These are phyloP conservation scores for Reticulascus tulasneorum DNA, from an alignment of 2,329 filamentous ascomycete species.

Conservation along the genomic window DNA sequence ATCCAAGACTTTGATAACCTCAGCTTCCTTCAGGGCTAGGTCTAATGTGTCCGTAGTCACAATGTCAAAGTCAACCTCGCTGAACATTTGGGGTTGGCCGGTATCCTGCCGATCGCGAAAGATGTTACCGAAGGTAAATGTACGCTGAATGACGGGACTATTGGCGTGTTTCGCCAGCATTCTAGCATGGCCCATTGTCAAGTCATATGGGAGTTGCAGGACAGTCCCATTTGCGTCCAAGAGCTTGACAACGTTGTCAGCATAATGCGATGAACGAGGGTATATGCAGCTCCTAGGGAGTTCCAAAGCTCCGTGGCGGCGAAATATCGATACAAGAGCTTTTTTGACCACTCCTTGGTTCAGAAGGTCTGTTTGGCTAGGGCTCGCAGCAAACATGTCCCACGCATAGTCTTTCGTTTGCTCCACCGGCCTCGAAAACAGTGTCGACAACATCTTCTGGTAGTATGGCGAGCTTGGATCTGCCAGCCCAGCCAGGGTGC, in stretches of 20 bases:
- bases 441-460: slow-evolving; percentile 78
- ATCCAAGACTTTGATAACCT: slow-evolving; percentile 90
- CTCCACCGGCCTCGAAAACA: slow-evolving; percentile 74
- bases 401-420: slow-evolving; percentile 78
- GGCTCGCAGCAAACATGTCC: slow-evolving; percentile 61
- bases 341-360: slow-evolving; percentile 72
- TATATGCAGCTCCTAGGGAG: slow-evolving; percentile 71
- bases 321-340: slow-evolving; percentile 72
- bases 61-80: slow-evolving; percentile 95
- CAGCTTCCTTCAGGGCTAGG: slow-evolving; percentile 84
- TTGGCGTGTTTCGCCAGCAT: slow-evolving; percentile 68
- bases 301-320: slow-evolving; percentile 85
- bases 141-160: slow-evolving; percentile 64
- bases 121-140: slow-evolving; percentile 83
- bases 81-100: slow-evolving; percentile 75
- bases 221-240: slow-evolving; percentile 82
- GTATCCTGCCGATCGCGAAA: slow-evolving; percentile 77
- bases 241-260: slow-evolving; percentile 69
- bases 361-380: slow-evolving; percentile 58
- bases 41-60: slow-evolving; percentile 79
- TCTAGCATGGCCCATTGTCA: slow-evolving; percentile 84
- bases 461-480: slow-evolving; percentile 86
- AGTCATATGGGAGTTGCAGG: slow-evolving; percentile 88
- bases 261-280: slow-evolving; percentile 77
- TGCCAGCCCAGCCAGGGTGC: slow-evolving; percentile 74